Base-by-base conservation (phyloP, 306 rosid genomes). In the Arachis hypogaea region DNA sequence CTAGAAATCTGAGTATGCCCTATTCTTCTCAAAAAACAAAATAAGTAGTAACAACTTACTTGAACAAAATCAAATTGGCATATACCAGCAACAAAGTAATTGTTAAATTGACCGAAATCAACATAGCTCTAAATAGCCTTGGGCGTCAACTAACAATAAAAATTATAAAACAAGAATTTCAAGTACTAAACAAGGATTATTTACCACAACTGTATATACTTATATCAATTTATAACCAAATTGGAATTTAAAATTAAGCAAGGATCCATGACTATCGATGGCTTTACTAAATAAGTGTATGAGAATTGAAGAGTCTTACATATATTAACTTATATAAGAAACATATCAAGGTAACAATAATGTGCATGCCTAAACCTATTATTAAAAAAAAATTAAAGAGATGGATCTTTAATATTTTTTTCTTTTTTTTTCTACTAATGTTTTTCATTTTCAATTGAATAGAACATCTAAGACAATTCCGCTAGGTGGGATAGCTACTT, bases 21-120 rank as follows among this genome's bases (percentile, higher is more conserved):
- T 58, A 36, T 76, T 29, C 30, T 56, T 8, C 29, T n/a, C 4
- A 0, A 18, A 51, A 56, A 56, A 69, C 22, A 59, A 36, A 63
- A 59, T 42, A 71, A 58, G 58, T 28, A 69, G 71, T 60, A 61
- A 43, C 58, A 61, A 62, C 97, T 88, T 84, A 94, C 97, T 84
- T 94, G 99, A 64, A 92, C 86, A 80, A 82, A 94, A 81, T 89
- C 83, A 38, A 69, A 83, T 61, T 84, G 82, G 71, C 88, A 92
- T n/a, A 87, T 85, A 82, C 92, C 90, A 80, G 96, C 72, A 75
- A 88, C 88, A 61, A 94, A 92, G 84, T 88, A 77, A 84, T 86
- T 86, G 76, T 89, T 93, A 77, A 84, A 94, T 63, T 93, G 93
- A 54, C 97, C 97, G 66, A 88, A 94, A 85, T 84, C 89, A 65